A percentile compares a stretch with the other conserved stretches of the same genome.
Conservation (phyloP, 352 stramenopile genomes). For the Phytopythium helicoides region DNA sequence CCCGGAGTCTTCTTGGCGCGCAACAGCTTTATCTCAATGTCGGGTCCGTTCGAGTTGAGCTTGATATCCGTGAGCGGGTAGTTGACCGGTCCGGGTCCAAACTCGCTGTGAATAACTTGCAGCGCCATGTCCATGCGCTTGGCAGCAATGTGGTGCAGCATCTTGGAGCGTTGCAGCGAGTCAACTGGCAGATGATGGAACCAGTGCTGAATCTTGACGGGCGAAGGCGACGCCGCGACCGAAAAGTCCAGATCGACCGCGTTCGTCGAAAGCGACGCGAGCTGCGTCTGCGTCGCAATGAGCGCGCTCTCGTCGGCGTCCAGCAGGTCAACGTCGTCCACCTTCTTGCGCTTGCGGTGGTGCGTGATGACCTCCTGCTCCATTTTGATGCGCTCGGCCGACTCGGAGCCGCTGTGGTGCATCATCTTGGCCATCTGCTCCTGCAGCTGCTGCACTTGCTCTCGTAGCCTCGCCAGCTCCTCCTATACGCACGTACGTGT, state of each 20-base stretch:
- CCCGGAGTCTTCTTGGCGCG: conserved; percentile 52
- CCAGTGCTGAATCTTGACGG: conserved; percentile 53
- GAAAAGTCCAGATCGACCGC: conserved; percentile 1
- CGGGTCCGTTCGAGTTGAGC: conserved; percentile 71
- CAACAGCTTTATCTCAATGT: conserved; percentile 80
- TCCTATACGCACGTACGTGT: conserved; percentile 24
- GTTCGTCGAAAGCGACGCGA: conserved; percentile 18
- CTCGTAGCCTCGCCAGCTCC: conserved; percentile 61
- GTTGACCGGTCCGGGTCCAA: conserved; percentile 30
- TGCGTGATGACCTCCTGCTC: conserved; percentile 60
- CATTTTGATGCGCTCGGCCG: conserved; percentile 38
- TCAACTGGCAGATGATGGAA: conserved; percentile 64
- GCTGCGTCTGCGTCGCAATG: conserved; percentile 11
- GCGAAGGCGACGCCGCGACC: conserved; percentile 12
- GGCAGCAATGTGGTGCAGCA: conserved; percentile 52
- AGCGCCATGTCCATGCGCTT: conserved; percentile 52
- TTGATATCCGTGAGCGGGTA: conserved; percentile 81
- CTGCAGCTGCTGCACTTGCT: conserved; percentile 74
- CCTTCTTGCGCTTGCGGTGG: conserved; percentile 75
- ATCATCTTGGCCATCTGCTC: conserved; percentile 79
- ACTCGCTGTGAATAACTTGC: conserved; percentile 51
- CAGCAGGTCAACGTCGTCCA: conserved; percentile 32
- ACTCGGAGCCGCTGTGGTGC: conserved; percentile 32
- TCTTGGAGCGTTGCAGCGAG: conserved; percentile 44
- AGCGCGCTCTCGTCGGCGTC: conserved; percentile 22